Base-by-base conservation (phyloP, 2,329 filamentous ascomycete genomes). In the Microsporum ferrugineum region DNA sequence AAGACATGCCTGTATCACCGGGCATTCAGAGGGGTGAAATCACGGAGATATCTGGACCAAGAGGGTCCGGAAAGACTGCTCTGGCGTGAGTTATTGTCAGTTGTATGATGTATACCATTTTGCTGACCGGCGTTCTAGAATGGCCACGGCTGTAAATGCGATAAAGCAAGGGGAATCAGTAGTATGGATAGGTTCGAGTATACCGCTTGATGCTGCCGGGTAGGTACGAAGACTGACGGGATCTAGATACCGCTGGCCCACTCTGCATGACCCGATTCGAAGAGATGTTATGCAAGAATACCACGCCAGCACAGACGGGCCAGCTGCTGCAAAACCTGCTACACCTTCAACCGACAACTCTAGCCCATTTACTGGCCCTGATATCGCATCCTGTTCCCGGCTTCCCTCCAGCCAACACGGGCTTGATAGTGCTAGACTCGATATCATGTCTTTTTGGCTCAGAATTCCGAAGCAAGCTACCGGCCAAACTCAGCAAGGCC, bases 1-100 rank as follows among this genome's bases (percentile, higher is more conserved):
- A 51, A 51, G 27, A 5, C 7, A 5, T 23, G 2, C 45, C n/a
- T 31, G n/a, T n/a, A 6, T 23, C 68, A 60, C 80, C 81, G 17
- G 91, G 90, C 2, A 78, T 95, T 56, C 81, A 81, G 63, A 83
- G 85, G 61, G 89, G 91, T 12, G 88, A 90, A 71, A 80, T 96
- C 47, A 88, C 88, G 2, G 92, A 97, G 73, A 77, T 96, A 57
- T 95, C 89, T 82, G 92, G 92, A 0, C 90, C 91, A 8, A 87
- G 89, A 6, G 91, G 91, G 1, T 83, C 83, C 31, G 92, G 91
- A 34, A 96, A 95, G 78, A 95, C 90, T 2, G 80, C 87, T 10
- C 77, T 96, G 67, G 88, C 86, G 88, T 92, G 79, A 75, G 83
- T 75, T 23, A 5, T 34, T 34, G 2, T 43, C 10, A 4, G 8